These are phyloP conservation scores for Sanghuangporus weigelae DNA, from an alignment of 1,284 basidiomycete genomes.

Conservation along the genomic window DNA sequence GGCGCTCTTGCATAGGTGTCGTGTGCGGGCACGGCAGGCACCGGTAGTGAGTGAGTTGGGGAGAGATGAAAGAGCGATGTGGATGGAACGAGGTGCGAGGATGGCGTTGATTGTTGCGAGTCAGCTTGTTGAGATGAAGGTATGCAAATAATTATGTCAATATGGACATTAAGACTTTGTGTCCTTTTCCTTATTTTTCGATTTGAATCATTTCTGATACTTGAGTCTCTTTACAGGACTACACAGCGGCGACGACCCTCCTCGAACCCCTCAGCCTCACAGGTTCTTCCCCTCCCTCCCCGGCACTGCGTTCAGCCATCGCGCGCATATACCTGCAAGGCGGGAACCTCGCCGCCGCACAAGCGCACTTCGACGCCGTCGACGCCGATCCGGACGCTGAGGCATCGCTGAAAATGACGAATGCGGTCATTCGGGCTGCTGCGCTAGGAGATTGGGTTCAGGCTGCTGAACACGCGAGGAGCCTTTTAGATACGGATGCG, in stretches of 20 bases:
- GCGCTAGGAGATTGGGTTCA: slow-evolving; percentile 65
- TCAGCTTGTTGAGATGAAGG: slow-evolving; percentile 73
- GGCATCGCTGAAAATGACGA: slow-evolving; percentile 47
- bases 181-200: background rate
- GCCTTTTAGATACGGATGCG: slow-evolving; percentile 43
- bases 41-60: slow-evolving; percentile 24
- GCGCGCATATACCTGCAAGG: slow-evolving; percentile 70
- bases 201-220: background rate
- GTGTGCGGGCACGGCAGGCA: slow-evolving; percentile 46
- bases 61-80: slow-evolving; percentile 53
- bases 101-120: slow-evolving; percentile 67
- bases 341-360: slow-evolving; percentile 55
- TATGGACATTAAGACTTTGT: background rate
- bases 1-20: slow-evolving; percentile 74
- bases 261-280: slow-evolving; percentile 58
- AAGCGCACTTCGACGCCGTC: slow-evolving; percentile 46
- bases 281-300: slow-evolving; percentile 26
- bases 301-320: slow-evolving; percentile 58
- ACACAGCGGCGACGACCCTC: slow-evolving; percentile 55
- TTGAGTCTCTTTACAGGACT: slow-evolving; percentile 46
- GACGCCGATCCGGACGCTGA: slow-evolving; percentile 41
- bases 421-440: slow-evolving; percentile 54
- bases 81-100: slow-evolving; percentile 70
- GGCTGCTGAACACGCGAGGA: slow-evolving; percentile 41
- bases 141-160: slow-evolving; percentile 20